Conservation (phyloP, 2,329 filamentous ascomycete species). For the Penicillium sp. region DNA sequence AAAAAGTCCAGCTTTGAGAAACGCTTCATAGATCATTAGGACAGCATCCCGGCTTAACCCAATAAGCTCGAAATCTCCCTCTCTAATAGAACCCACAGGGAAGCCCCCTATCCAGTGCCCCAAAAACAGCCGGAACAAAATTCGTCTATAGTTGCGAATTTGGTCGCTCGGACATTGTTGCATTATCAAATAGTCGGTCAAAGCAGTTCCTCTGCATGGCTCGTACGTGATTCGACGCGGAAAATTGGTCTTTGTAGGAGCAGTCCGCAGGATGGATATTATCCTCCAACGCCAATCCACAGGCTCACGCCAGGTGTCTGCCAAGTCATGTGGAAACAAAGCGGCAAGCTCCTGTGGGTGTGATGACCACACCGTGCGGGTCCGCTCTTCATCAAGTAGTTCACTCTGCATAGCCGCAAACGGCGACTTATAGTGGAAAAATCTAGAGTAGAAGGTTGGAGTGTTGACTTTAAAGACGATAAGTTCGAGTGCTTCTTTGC, state of each 20-base stretch:
- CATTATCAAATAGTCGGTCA: neutral
- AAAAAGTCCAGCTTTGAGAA: neutral
- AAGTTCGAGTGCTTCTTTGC: no score
- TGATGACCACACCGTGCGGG: neutral
- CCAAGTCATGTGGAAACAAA: neutral
- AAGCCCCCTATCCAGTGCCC: neutral
- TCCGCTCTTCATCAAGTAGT: neutral
- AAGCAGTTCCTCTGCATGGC: neutral
- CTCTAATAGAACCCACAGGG: neutral
- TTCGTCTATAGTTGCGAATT: neutral
- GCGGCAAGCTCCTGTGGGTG: neutral
- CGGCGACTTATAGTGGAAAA: neutral
- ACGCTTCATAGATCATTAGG: neutral
- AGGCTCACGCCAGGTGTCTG: neutral
- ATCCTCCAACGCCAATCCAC: neutral
- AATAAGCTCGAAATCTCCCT: neutral
- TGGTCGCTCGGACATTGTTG: neutral
- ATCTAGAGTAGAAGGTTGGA: no score
- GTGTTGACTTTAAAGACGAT: no score
- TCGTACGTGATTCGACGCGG: neutral
- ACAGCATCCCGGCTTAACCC: neutral
- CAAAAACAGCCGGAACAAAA: neutral
- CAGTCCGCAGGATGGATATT: neutral
- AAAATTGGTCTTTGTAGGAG: neutral
- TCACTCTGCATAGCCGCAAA: neutral